Base-by-base conservation (phyloP, 1,284 basidiomycete genomes). In the Rhodotorula sp. region DNA sequence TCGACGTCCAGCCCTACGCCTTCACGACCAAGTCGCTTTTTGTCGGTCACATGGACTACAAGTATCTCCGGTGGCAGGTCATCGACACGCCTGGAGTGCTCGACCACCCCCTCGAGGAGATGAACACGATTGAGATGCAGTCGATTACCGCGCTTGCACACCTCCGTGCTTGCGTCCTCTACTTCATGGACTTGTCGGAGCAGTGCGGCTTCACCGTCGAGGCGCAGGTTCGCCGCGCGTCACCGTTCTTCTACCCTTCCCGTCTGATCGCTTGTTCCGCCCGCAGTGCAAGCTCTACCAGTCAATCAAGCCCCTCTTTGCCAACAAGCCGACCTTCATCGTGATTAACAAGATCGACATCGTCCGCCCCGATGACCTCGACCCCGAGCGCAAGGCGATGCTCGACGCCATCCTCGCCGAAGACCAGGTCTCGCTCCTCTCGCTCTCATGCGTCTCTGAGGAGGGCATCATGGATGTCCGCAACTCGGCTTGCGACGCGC, bases 121-220 rank as follows among this genome's bases (percentile, higher is more conserved):
- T 97, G 94, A 96, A 96, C 85, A 96, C 94, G 69, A 97, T 97
- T 76, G 94, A 97, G 83, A 97, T 97, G 93, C 94, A 97, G 84
- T 94, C 91, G 77, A 94, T 97, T 81, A 97, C 93, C 51, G 94
- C 94, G 13, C 84, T 97, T 72, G 94, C 94, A 4, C 94, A 97
- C 82, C 82, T 97, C 55, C 91, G 94, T 81, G 87, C 88, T 73
- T 94, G 91, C 76, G 85, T 96, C 20, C 82, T 97, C 78, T 97
- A 96, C 83, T 97, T 97, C 80, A 95, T 97, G 92, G 94, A 97
- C 81, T 85, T 95, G 28, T 91, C 89, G 73, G 94, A 95, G 82
- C 94, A 96, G 80, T 97, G 94, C 81, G 94, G 94, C 15, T 96
- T 94, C 83, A 88, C 89, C 5, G 85, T 96, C 72, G 93, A 95